Evolutionary conservation across 495 filamentous ascomycete genomes (phyloP).

Genomic region (Penicillium tannophilum): DNA sequence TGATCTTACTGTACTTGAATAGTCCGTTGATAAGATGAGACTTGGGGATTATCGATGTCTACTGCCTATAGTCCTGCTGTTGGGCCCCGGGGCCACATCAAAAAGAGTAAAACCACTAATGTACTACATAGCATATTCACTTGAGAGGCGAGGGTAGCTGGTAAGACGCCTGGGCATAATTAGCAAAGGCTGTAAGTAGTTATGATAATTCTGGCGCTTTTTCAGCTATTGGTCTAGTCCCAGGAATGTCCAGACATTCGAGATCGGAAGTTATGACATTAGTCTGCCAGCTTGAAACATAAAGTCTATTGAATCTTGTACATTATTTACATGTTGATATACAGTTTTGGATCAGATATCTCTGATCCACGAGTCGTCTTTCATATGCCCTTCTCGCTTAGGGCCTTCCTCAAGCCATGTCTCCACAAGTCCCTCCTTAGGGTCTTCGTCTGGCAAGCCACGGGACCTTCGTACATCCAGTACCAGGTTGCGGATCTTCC

Average conservation of each 20-base stretch:
- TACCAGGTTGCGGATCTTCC: conserved; percentile 75
- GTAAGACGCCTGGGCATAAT: too few relatives aligned
- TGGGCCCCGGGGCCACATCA: too few relatives aligned
- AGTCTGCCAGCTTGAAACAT: background rate
- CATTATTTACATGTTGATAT: conserved; percentile 11
- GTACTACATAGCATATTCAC: too few relatives aligned
- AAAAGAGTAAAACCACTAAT: too few relatives aligned
- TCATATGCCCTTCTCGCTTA: conserved; percentile 60
- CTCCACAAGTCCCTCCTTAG: conserved; percentile 63
- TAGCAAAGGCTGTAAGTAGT: too few relatives aligned
- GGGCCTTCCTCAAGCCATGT: conserved; percentile 61
- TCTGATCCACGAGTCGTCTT: conserved; percentile 64
- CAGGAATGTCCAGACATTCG: background rate
- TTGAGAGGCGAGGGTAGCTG: too few relatives aligned
- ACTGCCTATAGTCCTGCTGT: too few relatives aligned
- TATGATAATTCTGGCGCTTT: too few relatives aligned
- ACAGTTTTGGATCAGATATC: conserved; percentile 47
- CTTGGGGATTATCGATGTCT: too few relatives aligned
- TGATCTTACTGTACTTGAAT: too few relatives aligned
- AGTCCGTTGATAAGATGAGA: too few relatives aligned
- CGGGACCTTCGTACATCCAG: conserved; percentile 69
- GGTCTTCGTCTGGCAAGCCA: conserved; percentile 80
- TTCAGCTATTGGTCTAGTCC: background rate
- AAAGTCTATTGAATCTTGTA: background rate
- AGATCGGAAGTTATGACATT: background rate